These are phyloP conservation scores for Podaxis carcinomalis DNA, from an alignment of 768 basidiomycete species.

Conservation along the genomic window DNA sequence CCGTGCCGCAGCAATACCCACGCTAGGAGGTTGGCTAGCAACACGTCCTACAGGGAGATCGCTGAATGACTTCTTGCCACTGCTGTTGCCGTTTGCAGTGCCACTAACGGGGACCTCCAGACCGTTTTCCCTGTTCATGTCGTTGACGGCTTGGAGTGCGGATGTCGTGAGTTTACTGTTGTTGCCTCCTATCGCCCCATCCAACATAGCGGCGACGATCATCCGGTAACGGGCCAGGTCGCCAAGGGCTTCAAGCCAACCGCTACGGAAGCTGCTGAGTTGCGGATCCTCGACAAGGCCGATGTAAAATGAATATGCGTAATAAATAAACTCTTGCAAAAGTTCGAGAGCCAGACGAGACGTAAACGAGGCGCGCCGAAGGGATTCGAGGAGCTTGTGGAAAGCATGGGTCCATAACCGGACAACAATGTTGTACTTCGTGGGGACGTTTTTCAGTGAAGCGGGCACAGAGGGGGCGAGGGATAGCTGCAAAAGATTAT, in stretches of 20 bases:
- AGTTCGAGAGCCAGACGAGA: conserved; percentile 78
- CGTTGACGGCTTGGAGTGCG: conserved; percentile 45
- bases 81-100: conserved; percentile 15
- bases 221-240: conserved; percentile 94
- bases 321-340: conserved; percentile 92
- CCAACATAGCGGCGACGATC: conserved; percentile 88
- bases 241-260: conserved; percentile 96
- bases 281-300: conserved; percentile 79
- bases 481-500: conserved; percentile 81
- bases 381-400: conserved; percentile 83
- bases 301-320: conserved; percentile 92
- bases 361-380: conserved; percentile 78
- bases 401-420: conserved; percentile 92
- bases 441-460: conserved; percentile 83
- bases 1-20: conserved; percentile 80
- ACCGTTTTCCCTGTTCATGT: conserved; percentile 28
- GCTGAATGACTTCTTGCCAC: conserved; percentile 35
- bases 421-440: conserved; percentile 93
- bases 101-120: conserved; percentile 15
- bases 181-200: conserved; percentile 35
- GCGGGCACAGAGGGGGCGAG: conserved; percentile 85
- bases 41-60: conserved; percentile 50
- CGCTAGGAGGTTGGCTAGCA: conserved; percentile 68
- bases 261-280: conserved; percentile 64
- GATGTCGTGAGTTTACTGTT: conserved; percentile 42